phyloP scores from a whole-genome alignment of 2,329 filamentous ascomycete species.

The Microdochium nivale region DNA sequence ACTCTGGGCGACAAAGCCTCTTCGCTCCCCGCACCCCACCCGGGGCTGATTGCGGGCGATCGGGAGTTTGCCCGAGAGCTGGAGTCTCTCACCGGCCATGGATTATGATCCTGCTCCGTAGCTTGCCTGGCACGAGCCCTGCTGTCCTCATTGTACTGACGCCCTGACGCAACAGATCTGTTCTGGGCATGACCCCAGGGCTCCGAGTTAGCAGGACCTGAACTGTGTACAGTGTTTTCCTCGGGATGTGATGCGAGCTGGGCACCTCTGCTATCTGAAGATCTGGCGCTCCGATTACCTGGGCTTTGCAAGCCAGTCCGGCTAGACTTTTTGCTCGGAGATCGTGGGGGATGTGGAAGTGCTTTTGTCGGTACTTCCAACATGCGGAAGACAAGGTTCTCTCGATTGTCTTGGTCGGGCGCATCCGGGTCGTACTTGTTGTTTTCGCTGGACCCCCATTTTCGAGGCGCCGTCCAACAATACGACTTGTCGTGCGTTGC shows the following conservation, averaged over 20 bases:
- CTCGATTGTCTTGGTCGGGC: background rate
- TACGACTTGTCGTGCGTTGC: constrained; percentile 41
- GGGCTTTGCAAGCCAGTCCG: background rate
- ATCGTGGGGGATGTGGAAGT: background rate
- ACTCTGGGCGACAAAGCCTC: background rate
- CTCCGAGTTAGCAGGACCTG: background rate
- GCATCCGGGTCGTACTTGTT: background rate
- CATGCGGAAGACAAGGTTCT: no score
- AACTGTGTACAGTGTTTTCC: background rate
- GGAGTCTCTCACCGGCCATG: background rate
- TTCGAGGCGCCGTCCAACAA: constrained; percentile 35
- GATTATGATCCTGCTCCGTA: background rate
- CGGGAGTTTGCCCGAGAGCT: background rate
- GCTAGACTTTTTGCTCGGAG: background rate
- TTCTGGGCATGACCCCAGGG: background rate
- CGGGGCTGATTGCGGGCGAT: background rate
- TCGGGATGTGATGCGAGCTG: background rate
- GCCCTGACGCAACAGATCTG: no score
- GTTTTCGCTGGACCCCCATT: background rate
- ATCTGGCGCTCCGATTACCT: background rate
- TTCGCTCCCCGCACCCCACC: background rate
- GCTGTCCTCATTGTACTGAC: background rate
- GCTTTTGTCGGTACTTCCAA: background rate
- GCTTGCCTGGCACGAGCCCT: background rate
- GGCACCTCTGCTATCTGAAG: background rate